Evolutionary conservation across 176 grass and related monocot species (phyloP).

Genomic region (Rhynchospora pubera): DNA sequence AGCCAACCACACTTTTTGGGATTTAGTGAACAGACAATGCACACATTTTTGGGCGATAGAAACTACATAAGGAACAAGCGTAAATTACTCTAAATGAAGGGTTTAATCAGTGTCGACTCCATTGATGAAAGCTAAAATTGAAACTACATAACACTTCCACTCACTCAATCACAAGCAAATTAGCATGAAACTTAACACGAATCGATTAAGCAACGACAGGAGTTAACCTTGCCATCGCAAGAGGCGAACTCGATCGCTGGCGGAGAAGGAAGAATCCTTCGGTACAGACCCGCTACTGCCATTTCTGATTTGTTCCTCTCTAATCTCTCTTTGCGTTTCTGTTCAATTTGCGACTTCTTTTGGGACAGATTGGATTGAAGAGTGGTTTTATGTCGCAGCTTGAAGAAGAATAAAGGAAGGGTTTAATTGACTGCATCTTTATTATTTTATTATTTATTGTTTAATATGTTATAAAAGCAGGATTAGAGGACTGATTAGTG

Average conservation of each 20-base stretch:
- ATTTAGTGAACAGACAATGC: no score
- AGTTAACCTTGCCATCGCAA: conserved; percentile 47
- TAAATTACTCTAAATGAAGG: no score
- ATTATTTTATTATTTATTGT: no score
- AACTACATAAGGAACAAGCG: no score
- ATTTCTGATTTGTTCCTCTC: neutral
- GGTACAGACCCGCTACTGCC: conserved; percentile 67
- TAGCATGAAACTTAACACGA: neutral
- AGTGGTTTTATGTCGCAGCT: no score
- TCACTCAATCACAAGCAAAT: neutral
- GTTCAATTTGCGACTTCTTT: neutral
- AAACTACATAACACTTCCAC: neutral
- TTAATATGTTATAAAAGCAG: no score
- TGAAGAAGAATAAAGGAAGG: no score
- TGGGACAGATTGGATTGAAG: no score
- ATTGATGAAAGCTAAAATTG: neutral
- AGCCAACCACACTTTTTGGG: no score
- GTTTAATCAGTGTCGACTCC: neutral
- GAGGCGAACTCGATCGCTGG: conserved; percentile 91
- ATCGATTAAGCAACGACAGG: neutral
- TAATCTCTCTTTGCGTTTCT: neutral
- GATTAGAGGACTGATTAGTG: no score
- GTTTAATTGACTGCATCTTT: no score
- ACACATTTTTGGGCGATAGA: no score
- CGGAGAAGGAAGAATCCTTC: conserved; percentile 64